Conservation (phyloP, 2,329 filamentous ascomycete genomes). For the Tolypocladium sp. region DNA sequence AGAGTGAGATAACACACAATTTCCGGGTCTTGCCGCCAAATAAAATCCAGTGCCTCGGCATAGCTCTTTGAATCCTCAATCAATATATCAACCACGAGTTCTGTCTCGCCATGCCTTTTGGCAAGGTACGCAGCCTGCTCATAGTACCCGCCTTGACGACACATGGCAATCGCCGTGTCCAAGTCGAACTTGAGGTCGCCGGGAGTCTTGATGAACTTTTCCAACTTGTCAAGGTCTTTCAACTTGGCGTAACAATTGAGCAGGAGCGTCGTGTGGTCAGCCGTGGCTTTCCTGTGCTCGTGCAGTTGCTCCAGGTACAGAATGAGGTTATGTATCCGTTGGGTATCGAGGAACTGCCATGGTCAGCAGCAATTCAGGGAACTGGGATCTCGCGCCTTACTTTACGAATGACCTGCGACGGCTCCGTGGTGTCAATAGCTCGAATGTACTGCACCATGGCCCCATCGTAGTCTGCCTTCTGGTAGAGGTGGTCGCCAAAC, state of each 20-base stretch:
- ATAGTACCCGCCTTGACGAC: slow-evolving; percentile 90
- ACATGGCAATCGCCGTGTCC: slow-evolving; percentile 96
- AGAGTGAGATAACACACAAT: slow-evolving; percentile 41
- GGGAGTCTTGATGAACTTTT: slow-evolving; percentile 92
- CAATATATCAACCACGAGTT: slow-evolving; percentile 88
- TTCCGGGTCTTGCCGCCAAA: slow-evolving; percentile 77
- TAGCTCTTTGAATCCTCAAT: slow-evolving; percentile 94
- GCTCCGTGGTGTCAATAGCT: slow-evolving; percentile 92
- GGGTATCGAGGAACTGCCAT: slow-evolving; percentile 78
- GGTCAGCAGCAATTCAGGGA: slow-evolving; percentile 14
- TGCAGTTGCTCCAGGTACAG: slow-evolving; percentile 95
- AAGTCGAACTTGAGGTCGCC: slow-evolving; percentile 93
- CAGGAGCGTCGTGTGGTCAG: slow-evolving; percentile 88
- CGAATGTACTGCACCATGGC: slow-evolving; percentile 99
- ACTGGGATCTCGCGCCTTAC: slow-evolving; percentile 27
- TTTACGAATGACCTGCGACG: slow-evolving; percentile 92
- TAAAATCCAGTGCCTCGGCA: slow-evolving; percentile 78
- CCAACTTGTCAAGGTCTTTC: slow-evolving; percentile 92
- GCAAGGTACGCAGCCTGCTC: slow-evolving; percentile 95
- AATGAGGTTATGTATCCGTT: slow-evolving; percentile 94
- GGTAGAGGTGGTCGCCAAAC: slow-evolving; percentile 90
- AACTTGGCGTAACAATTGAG: slow-evolving; percentile 97
- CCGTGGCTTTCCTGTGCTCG: slow-evolving; percentile 84
- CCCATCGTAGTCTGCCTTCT: slow-evolving; percentile 90
- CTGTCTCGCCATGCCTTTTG: slow-evolving; percentile 86